A percentile compares a stretch with the other conserved stretches of the same genome.
Evolutionary conservation across 2,329 filamentous ascomycete genomes (phyloP).

Genomic region (Triangularia setosa): DNA sequence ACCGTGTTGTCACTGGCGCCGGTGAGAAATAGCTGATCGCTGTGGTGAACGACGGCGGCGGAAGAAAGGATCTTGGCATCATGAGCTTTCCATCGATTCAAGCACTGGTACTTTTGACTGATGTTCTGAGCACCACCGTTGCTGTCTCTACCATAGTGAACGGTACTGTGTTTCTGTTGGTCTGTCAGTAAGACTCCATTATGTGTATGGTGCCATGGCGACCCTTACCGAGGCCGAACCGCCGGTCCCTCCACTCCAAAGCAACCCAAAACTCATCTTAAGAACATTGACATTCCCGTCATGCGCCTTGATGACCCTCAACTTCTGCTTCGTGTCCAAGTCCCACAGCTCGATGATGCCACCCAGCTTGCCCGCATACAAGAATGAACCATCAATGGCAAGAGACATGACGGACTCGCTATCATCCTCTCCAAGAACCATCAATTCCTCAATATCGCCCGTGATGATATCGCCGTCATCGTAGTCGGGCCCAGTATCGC

Average conservation of each 20-base stretch:
- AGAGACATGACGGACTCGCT: slow-evolving; percentile 69
- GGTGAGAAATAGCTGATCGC: slow-evolving; percentile 82
- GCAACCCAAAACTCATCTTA: slow-evolving; percentile 76
- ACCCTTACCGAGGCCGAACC: slow-evolving; percentile 73
- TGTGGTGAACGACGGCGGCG: slow-evolving; percentile 64
- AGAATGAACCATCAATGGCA: slow-evolving; percentile 81
- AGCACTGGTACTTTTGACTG: slow-evolving; percentile 45
- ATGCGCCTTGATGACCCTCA: slow-evolving; percentile 80
- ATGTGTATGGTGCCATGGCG: slow-evolving; percentile 17
- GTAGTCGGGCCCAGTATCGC: slow-evolving; percentile 33
- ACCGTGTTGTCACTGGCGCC: slow-evolving; percentile 90
- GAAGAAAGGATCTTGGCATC: slow-evolving; percentile 84
- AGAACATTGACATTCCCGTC: slow-evolving; percentile 81
- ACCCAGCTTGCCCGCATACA: slow-evolving; percentile 84
- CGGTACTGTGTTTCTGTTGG: slow-evolving; percentile 60
- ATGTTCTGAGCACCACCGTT: slow-evolving; percentile 46
- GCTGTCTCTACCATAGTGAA: slow-evolving; percentile 57
- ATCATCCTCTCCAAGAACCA: slow-evolving; percentile 58
- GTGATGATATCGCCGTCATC: slow-evolving; percentile 49
- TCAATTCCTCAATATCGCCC: slow-evolving; percentile 66
- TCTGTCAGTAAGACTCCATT: neutral
- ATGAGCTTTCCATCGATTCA: slow-evolving; percentile 56
- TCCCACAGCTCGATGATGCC: slow-evolving; percentile 96
- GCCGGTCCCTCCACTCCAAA: slow-evolving; percentile 86
- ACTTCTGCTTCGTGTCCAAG: slow-evolving; percentile 84